Evolutionary conservation across 2,329 filamentous ascomycete species (phyloP), one percentile per base, ranked within the genome.

Genomic region (Fusarium sp.): DNA sequence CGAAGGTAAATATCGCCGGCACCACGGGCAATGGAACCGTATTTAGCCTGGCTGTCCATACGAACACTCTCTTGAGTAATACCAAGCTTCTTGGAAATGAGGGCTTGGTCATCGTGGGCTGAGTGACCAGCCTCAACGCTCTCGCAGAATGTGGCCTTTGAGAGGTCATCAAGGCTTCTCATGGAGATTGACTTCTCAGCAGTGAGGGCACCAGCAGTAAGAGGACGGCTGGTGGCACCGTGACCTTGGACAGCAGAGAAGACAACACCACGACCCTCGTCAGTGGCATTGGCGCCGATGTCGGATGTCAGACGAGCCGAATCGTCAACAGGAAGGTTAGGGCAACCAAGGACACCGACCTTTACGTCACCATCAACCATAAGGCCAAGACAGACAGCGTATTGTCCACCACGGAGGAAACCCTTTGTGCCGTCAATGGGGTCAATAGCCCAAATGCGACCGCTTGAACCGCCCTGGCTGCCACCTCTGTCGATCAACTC

Each of bases 1-100:
- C 96, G 88, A 59, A 99, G 86, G 81, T 99, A 99, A 70, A 99
- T 90, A 76, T 99, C 96, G 49, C 94, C 96, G 7, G 94, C 94
- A 45, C 96, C 96, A 67, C 96, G 87, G 35, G 96, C 96, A 77
- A 99, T 97, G 35, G 92, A 96, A 65, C 91, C 95, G 81, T 99
- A 99, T 82, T 99, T 99, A 73, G 96, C 95, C 82, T 99, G 96
- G 52, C 93, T 97, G 82, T 99, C 96, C 91, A 99, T 96, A 69
- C 95, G 89, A 62, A 99, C 94, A 71, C 92, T 94, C n/a, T 92
- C 88, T 73, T 88, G 89, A 22, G 92, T 95, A 79, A 99, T 97
- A 55, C 94, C 94, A 7, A 99, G 87, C 76, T 89, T 91, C 74
- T 88, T 81, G 8, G 96, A 93, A 75, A 99, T 81, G 72, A 88